These are phyloP conservation scores for Delonix regia DNA, from an alignment of 306 rosid species.

Conservation along the genomic window DNA sequence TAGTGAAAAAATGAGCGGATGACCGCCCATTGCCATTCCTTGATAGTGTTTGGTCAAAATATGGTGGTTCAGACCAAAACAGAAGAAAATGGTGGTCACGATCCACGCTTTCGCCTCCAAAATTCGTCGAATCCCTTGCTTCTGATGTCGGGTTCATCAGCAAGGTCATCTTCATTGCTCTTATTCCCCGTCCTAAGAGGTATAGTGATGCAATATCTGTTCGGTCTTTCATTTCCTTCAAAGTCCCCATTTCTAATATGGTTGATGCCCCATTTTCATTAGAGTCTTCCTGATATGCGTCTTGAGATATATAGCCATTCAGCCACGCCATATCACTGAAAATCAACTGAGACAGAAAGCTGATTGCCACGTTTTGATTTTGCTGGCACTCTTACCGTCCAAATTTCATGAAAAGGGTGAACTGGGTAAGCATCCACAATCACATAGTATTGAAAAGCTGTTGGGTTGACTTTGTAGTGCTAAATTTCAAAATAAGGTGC, in stretches of 20 bases:
- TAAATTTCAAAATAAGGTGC: neutral
- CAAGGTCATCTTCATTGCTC: neutral
- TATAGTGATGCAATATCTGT: neutral
- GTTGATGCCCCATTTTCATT: constrained; percentile 53
- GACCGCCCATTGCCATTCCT: neutral
- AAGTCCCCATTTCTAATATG: constrained; percentile 17
- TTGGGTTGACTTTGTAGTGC: constrained; percentile 15
- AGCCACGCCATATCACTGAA: neutral
- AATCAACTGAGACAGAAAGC: constrained; percentile 19
- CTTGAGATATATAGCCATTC: constrained; percentile 50
- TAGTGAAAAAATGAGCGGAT: neutral
- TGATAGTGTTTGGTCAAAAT: neutral
- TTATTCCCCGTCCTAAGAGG: neutral
- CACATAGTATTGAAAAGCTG: neutral
- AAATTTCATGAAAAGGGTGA: constrained; percentile 30
- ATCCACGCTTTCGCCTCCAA: neutral
- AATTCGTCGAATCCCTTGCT: neutral
- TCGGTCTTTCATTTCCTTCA: neutral
- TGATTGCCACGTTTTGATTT: constrained; percentile 1
- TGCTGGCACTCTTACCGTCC: neutral
- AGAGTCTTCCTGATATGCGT: constrained; percentile 52
- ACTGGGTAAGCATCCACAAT: constrained; percentile 19
- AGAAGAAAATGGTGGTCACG: neutral
- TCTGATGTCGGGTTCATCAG: neutral
- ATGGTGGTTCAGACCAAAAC: neutral